phyloP scores from a whole-genome alignment of 2,329 filamentous ascomycete species.

The Juglanconis sp. region DNA sequence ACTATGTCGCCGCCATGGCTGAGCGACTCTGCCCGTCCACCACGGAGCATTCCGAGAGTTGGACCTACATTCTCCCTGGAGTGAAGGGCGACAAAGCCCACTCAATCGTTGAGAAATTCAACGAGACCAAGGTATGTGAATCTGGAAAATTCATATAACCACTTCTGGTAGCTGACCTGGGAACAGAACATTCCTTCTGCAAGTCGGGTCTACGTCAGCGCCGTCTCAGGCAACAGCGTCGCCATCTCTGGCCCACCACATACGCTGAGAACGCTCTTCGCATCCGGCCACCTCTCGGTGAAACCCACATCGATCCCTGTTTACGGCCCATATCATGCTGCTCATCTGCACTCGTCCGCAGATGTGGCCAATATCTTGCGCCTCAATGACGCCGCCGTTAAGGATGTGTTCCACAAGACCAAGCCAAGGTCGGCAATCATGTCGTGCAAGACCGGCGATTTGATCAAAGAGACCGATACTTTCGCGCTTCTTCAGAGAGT shows the following conservation, averaged over 20 bases:
- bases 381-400: slow-evolving; percentile 37
- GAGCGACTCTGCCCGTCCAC: slow-evolving; percentile 39
- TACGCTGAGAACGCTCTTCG: slow-evolving; percentile 42
- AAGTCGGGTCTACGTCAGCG: slow-evolving; percentile 52
- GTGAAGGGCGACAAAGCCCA: slow-evolving; percentile 49
- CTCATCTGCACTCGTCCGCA: slow-evolving; percentile 45
- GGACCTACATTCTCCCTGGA: slow-evolving; percentile 65
- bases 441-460: slow-evolving; percentile 46
- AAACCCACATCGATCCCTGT: slow-evolving; percentile 49
- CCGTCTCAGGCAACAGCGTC: slow-evolving; percentile 44
- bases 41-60: slow-evolving; percentile 51
- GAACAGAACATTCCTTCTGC: slow-evolving; percentile 40
- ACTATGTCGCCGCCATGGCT: slow-evolving; percentile 50
- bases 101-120: slow-evolving; percentile 53
- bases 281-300: slow-evolving; percentile 35
- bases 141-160: neutral
- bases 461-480: slow-evolving; percentile 38
- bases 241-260: slow-evolving; percentile 54
- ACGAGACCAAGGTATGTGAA: slow-evolving; percentile 46
- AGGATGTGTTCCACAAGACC: slow-evolving; percentile 37
- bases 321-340: slow-evolving; percentile 55
- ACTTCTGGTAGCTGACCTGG: neutral
- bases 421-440: slow-evolving; percentile 47
- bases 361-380: slow-evolving; percentile 45
- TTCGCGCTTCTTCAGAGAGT: slow-evolving; percentile 40